These are phyloP conservation scores for Colletotrichum sansevieriae DNA, from an alignment of 2,329 filamentous ascomycete genomes.

Conservation along the genomic window DNA sequence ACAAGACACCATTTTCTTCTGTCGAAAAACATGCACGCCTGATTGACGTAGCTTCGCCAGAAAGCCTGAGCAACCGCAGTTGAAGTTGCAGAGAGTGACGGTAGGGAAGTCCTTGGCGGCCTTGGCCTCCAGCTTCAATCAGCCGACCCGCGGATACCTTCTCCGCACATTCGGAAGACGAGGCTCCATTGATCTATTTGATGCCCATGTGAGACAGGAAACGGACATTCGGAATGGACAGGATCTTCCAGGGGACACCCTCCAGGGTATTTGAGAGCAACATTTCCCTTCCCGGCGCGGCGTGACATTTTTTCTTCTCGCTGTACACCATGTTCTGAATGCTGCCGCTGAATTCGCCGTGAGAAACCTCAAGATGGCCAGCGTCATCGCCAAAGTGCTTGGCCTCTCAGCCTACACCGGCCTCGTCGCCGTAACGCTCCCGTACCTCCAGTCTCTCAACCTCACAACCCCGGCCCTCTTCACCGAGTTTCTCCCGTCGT, in stretches of 20 bases:
- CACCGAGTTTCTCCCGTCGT: neutral
- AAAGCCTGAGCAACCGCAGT: neutral
- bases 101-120: conserved; percentile 5
- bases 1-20: neutral
- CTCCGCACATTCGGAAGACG: conserved; percentile 38
- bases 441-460: conserved; percentile 24
- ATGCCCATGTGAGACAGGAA: conserved; percentile 7
- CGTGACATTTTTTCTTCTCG: neutral
- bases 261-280: neutral
- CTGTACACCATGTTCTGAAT: neutral
- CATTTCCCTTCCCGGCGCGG: neutral
- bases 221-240: neutral
- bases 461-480: conserved; percentile 1
- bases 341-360: neutral
- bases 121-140: conserved; percentile 22
- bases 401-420: conserved; percentile 34
- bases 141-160: conserved; percentile 20
- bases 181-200: conserved; percentile 39
- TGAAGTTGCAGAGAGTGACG: neutral
- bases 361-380: conserved; percentile 10
- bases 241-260: too few relatives aligned
- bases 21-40: neutral
- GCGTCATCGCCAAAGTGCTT: conserved; percentile 24
- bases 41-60: neutral
- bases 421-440: conserved; percentile 31